Percentiles rank a stretch among this genome's conserved stretches.
These are phyloP conservation scores for Lathyrus oleraceus DNA, from an alignment of 306 rosid species.

Conservation along the genomic window DNA sequence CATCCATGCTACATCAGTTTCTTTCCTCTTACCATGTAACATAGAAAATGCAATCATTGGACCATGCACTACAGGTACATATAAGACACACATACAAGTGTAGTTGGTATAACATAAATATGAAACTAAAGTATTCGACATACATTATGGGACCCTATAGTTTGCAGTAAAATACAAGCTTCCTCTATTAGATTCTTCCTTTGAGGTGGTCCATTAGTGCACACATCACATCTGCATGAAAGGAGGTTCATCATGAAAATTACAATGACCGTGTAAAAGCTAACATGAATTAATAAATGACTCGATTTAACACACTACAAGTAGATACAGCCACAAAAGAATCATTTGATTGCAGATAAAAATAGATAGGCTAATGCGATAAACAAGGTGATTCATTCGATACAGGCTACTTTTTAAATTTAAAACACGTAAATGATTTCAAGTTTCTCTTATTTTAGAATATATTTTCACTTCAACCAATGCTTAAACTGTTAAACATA, in stretches of 20 bases:
- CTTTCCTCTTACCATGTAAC: not conserved
- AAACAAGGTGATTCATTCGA: slow-evolving; percentile 13
- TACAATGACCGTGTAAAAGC: not conserved
- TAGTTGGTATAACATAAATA: not conserved
- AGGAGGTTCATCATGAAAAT: slow-evolving; percentile 17
- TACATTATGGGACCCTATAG: slow-evolving; percentile 59
- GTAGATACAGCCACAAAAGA: slow-evolving; percentile 4
- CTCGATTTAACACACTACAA: not conserved
- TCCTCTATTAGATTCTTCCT: slow-evolving; percentile 74
- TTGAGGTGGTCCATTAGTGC: slow-evolving; percentile 76
- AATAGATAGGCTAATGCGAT: slow-evolving; percentile 19
- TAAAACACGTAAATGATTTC: slow-evolving; percentile 14
- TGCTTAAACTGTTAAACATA: slow-evolving; percentile 22
- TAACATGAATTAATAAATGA: slow-evolving; percentile 13
- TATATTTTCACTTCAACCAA: slow-evolving; percentile 8
- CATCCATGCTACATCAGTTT: slow-evolving; percentile 24
- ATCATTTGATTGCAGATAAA: slow-evolving; percentile 18
- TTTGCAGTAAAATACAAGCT: slow-evolving; percentile 61
- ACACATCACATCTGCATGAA: slow-evolving; percentile 80
- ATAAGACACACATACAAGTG: no score
- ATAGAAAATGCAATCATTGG: slow-evolving; percentile 25
- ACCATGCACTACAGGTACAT: not conserved
- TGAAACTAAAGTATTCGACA: slow-evolving; percentile 36
- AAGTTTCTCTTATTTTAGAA: slow-evolving; percentile 11
- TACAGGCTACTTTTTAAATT: not conserved